phyloP scores from a whole-genome alignment of 176 grass and related monocot genomes.

The Cenchrus fungigraminus region DNA sequence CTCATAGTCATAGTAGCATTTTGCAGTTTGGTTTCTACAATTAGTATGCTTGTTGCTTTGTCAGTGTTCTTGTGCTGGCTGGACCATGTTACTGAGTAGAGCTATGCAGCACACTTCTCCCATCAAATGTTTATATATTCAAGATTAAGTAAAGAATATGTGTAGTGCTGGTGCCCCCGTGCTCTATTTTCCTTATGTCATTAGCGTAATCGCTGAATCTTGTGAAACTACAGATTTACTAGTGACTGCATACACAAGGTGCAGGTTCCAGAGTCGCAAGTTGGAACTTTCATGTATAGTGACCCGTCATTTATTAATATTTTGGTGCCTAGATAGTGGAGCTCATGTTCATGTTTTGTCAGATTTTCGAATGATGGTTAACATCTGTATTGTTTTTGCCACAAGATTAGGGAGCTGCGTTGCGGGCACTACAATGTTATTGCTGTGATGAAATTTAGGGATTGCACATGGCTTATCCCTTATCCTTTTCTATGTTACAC shows the following conservation, averaged over 20 bases:
- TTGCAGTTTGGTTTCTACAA: neutral
- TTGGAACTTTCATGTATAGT: neutral
- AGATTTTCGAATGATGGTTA: neutral
- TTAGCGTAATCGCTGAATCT: neutral
- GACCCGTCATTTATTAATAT: neutral
- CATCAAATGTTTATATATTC: neutral
- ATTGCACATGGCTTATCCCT: conserved; percentile 7
- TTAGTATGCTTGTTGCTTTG: neutral
- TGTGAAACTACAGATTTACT: neutral
- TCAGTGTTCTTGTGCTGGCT: neutral
- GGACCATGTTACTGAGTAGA: neutral
- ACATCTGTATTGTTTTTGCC: neutral
- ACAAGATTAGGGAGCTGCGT: neutral
- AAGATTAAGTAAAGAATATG: neutral
- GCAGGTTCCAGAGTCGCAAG: neutral
- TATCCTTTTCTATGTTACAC: conserved; percentile 10
- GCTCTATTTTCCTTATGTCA: neutral
- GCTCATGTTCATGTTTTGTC: neutral
- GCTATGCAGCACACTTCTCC: neutral
- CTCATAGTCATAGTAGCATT: neutral
- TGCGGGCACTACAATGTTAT: neutral
- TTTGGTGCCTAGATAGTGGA: neutral
- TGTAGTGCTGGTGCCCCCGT: neutral
- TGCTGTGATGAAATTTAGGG: neutral
- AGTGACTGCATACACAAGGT: neutral